Conservation (phyloP, 106 monocot species). For the Apostasia ramifera region DNA sequence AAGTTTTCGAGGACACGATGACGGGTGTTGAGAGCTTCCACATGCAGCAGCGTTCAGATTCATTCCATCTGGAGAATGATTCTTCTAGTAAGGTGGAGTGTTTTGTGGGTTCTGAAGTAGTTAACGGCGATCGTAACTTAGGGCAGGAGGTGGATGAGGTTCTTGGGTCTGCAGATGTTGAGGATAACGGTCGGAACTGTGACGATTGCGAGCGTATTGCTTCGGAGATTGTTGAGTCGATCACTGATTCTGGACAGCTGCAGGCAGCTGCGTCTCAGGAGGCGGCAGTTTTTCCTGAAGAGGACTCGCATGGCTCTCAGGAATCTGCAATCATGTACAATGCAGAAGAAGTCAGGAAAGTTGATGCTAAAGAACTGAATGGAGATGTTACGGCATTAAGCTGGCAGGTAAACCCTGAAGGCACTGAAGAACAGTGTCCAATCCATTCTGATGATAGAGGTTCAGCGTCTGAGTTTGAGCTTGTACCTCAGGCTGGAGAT, state of each 20-base stretch:
- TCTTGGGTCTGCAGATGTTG: no score
- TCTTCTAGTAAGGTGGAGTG: slow-evolving; percentile 7
- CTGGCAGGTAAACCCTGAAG: no score
- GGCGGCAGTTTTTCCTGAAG: not conserved
- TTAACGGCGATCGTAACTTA: not conserved
- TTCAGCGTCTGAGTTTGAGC: no score
- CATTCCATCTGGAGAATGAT: not conserved
- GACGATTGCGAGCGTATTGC: not conserved
- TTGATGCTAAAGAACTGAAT: no score
- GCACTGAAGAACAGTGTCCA: no score
- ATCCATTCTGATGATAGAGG: no score
- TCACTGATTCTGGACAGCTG: not conserved
- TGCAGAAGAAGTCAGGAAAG: no score
- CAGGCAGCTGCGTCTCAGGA: not conserved
- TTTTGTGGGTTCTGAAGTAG: slow-evolving; percentile 1
- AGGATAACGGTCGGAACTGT: not conserved
- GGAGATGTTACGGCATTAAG: no score
- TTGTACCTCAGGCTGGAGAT: no score
- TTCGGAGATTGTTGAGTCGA: not conserved
- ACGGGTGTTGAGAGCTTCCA: not conserved
- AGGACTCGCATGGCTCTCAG: no score
- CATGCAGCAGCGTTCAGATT: slow-evolving; percentile 1
- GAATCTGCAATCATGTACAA: no score
- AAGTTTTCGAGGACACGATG: slow-evolving; percentile 34
- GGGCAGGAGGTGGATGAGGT: no score